phyloP scores from a whole-genome alignment of 2,329 filamentous ascomycete genomes.

The Dothideomycetes sp. region DNA sequence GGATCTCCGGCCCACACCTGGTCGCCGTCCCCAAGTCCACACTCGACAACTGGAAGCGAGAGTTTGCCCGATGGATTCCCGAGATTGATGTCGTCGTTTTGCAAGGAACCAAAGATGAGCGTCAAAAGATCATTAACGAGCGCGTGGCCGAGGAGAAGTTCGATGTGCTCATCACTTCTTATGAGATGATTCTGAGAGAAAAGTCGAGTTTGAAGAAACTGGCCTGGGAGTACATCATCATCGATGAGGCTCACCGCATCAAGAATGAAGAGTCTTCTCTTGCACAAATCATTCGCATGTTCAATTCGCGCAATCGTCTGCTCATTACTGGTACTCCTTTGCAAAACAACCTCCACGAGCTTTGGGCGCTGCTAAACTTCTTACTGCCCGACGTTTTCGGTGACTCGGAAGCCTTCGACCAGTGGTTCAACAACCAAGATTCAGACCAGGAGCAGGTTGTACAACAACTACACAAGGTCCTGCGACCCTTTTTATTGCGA shows the following conservation, averaged over 20 bases:
- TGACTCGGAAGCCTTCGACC: slow-evolving; percentile 90
- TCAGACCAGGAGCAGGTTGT: slow-evolving; percentile 92
- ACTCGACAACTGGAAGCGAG: slow-evolving; percentile 94
- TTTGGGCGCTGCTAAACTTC: slow-evolving; percentile 97
- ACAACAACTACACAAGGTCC: slow-evolving; percentile 84
- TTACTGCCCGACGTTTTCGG: slow-evolving; percentile 96
- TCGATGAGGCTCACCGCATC: slow-evolving; percentile 95
- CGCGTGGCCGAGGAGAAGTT: slow-evolving; percentile 90
- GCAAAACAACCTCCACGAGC: slow-evolving; percentile 95
- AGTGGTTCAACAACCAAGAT: slow-evolving; percentile 91
- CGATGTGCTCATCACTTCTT: slow-evolving; percentile 95
- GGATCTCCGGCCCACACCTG: slow-evolving; percentile 81
- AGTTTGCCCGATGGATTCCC: slow-evolving; percentile 88
- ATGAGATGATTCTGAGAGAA: slow-evolving; percentile 96
- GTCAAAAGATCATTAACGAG: slow-evolving; percentile 76
- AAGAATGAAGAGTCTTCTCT: slow-evolving; percentile 98
- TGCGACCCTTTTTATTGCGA: slow-evolving; percentile 86
- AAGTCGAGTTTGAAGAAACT: slow-evolving; percentile 94
- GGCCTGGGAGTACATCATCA: slow-evolving; percentile 99
- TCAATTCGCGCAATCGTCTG: slow-evolving; percentile 88
- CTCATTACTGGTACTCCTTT: slow-evolving; percentile 94
- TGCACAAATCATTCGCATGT: slow-evolving; percentile 90
- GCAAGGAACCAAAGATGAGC: slow-evolving; percentile 91
- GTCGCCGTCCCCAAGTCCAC: slow-evolving; percentile 93
- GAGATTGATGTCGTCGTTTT: slow-evolving; percentile 90